phyloP scores from a whole-genome alignment of 768 basidiomycete species.

The Auriscalpium microsporum region DNA sequence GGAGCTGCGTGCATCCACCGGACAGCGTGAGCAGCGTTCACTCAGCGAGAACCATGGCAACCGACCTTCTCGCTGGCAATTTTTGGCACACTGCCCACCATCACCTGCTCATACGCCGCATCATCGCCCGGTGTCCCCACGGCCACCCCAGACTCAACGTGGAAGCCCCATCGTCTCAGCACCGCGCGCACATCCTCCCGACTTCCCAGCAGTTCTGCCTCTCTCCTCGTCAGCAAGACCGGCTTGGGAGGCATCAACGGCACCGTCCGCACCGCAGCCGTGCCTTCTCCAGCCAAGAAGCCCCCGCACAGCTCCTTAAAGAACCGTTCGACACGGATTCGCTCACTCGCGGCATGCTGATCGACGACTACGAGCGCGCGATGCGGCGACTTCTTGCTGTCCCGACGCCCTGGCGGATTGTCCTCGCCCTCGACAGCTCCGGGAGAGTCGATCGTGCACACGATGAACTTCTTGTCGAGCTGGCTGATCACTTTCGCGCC shows the following conservation, averaged over 20 bases:
- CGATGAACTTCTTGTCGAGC: constrained; percentile 87
- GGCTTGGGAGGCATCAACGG: constrained; percentile 46
- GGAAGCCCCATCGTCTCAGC: constrained; percentile 66
- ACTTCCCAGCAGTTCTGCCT: constrained; percentile 42
- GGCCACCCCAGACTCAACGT: constrained; percentile 30
- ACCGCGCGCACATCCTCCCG: constrained; percentile 34
- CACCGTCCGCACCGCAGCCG: constrained; percentile 29
- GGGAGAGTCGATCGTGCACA: constrained; percentile 45
- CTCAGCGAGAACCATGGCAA: constrained; percentile 10
- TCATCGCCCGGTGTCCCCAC: constrained; percentile 18
- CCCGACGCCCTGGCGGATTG: constrained; percentile 13
- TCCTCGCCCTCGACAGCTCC: constrained; percentile 12
- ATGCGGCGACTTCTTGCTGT: constrained; percentile 1
- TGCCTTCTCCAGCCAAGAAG: constrained; percentile 35
- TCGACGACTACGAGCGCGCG: constrained; percentile 70
- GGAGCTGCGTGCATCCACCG: constrained; percentile 34
- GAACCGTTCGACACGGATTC: constrained; percentile 82
- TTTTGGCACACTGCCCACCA: constrained; percentile 55
- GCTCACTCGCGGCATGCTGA: constrained; percentile 98
- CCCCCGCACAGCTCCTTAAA: constrained; percentile 66
- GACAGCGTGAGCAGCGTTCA: constrained; percentile 2
- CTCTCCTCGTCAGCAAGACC: constrained; percentile 58
- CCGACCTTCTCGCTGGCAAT: constrained; percentile 62
- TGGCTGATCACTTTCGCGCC: constrained; percentile 65
- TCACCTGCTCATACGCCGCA: constrained; percentile 54